These are phyloP conservation scores for Paramecium octaurelia DNA, from an alignment of 73 alveolate genomes.

Conservation along the genomic window DNA sequence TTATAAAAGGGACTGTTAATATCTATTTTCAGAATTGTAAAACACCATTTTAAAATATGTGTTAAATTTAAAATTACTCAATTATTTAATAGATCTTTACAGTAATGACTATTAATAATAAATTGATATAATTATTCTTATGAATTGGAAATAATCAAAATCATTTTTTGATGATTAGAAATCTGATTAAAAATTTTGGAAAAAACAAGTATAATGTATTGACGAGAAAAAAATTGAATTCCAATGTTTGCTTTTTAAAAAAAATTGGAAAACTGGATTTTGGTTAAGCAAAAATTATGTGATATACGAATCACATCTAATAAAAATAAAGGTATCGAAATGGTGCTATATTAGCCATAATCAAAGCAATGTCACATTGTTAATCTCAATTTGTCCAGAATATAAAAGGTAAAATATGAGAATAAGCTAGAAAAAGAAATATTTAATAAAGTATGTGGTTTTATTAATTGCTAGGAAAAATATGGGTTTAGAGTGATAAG, in stretches of 20 bases:
- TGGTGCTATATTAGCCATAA: not conserved
- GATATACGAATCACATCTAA: not conserved
- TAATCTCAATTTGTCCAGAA: not conserved
- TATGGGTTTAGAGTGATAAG: not conserved
- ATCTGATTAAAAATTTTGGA: not conserved
- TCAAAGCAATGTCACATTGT: not conserved
- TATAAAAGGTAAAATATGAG: not conserved
- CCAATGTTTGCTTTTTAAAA: not conserved
- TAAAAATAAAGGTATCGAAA: not conserved
- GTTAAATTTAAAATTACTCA: not conserved
- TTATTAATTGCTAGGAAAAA: not conserved
- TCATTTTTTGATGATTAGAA: not conserved
- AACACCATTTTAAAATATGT: not conserved
- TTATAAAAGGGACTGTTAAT: no score
- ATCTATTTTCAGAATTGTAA: no score
- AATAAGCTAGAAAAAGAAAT: not conserved
- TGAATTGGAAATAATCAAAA: not conserved
- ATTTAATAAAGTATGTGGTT: not conserved
- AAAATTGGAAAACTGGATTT: not conserved
- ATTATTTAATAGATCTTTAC: not conserved
- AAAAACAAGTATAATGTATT: not conserved
- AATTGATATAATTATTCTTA: not conserved
- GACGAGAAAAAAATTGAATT: not conserved
- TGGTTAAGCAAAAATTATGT: slow-evolving; percentile 5
- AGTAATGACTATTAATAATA: not conserved